Evolutionary conservation across 140 eudicot genomes (phyloP).

Genomic region (Senecio squalidus): DNA sequence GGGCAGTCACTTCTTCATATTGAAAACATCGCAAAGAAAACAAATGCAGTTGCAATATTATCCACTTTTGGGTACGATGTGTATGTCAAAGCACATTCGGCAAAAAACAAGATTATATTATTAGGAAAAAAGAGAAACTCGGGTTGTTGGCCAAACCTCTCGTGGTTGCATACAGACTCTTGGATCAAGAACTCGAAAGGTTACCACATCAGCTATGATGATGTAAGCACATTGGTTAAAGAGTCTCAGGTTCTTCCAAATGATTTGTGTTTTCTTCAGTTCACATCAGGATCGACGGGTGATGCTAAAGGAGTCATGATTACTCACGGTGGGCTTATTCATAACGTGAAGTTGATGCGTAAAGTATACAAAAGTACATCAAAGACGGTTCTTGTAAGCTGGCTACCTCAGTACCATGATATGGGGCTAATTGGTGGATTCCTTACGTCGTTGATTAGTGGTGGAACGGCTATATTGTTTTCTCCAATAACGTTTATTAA

Average conservation of each 20-base stretch:
- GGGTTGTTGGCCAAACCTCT: slow-evolving; percentile 40
- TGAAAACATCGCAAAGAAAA: slow-evolving; percentile 34
- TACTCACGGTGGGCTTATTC: too few relatives aligned
- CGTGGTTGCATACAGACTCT: slow-evolving; percentile 46
- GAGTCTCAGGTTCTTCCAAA: slow-evolving; percentile 15
- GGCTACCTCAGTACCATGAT: slow-evolving; percentile 51
- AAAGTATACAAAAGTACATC: too few relatives aligned
- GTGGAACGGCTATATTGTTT: slow-evolving; percentile 33
- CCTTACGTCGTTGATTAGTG: slow-evolving; percentile 29
- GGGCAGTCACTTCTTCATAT: slow-evolving; percentile 43
- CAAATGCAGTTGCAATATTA: slow-evolving; percentile 41
- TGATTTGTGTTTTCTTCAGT: too few relatives aligned
- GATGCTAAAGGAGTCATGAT: too few relatives aligned
- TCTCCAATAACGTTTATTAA: slow-evolving; percentile 41
- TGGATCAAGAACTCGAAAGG: too few relatives aligned
- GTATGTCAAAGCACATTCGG: slow-evolving; percentile 33
- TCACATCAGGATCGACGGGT: slow-evolving; percentile 52
- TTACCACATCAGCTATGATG: slow-evolving; percentile 8
- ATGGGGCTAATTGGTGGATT: slow-evolving; percentile 48
- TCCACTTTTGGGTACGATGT: slow-evolving; percentile 37
- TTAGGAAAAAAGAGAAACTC: slow-evolving; percentile 23
- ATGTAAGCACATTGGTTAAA: slow-evolving; percentile 18
- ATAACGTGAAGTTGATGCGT: too few relatives aligned
- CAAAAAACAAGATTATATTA: slow-evolving; percentile 32
- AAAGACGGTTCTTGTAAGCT: slow-evolving; percentile 27